Evolutionary conservation across 2,329 filamentous ascomycete species (phyloP).

Genomic region (Exophiala sp.): DNA sequence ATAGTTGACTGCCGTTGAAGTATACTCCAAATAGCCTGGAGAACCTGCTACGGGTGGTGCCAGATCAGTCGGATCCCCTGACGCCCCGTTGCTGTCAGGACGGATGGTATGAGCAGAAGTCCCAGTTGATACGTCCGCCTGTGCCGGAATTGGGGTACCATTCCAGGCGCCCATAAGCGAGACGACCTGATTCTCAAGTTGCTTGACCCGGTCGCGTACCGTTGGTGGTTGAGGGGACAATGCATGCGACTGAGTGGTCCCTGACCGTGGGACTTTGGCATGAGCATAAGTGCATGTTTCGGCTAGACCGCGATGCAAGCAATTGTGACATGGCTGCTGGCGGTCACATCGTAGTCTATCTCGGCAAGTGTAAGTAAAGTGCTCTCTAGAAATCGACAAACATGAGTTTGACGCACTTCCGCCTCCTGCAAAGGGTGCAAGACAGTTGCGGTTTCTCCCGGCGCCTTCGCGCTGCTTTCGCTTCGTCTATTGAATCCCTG

Average conservation of each 20-base stretch:
- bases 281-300: constrained; percentile 76
- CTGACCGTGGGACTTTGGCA: neutral
- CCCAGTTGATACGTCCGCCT: neutral
- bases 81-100: neutral
- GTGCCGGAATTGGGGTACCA: neutral
- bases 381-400: neutral
- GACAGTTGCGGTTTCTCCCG: constrained; percentile 16
- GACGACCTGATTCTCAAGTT: constrained; percentile 23
- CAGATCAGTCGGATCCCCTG: neutral
- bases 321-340: constrained; percentile 38
- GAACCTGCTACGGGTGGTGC: neutral
- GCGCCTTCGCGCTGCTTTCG: constrained; percentile 7
- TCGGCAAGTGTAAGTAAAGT: constrained; percentile 30
- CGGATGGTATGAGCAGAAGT: neutral
- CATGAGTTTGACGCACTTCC: constrained; percentile 6
- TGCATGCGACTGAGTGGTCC: neutral
- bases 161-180: constrained; percentile 12
- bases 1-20: constrained; percentile 38
- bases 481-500: neutral
- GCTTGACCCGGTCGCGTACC: constrained; percentile 19
- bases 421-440: constrained; percentile 11
- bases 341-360: constrained; percentile 42
- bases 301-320: constrained; percentile 72
- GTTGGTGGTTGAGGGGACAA: neutral
- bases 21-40: constrained; percentile 35